Evolutionary conservation across 192 early-diverging fungal genomes (phyloP), one percentile per base, ranked within the genome.

Genomic region (Backusella sp.): DNA sequence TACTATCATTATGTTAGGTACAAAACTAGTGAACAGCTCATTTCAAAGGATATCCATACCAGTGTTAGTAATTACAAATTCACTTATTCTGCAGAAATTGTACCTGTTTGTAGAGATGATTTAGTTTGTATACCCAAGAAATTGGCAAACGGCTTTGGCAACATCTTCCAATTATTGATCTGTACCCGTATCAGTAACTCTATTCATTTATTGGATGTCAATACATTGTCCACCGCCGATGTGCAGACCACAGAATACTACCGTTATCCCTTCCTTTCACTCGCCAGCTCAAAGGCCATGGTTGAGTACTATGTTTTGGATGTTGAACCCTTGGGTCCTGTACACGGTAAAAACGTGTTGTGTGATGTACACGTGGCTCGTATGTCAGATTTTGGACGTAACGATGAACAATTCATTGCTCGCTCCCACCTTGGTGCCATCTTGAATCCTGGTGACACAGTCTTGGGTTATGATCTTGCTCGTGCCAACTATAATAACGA

Each of bases 21-120:
- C 75, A 98, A 98, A 86, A 86, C 91, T 30, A 96, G 95, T 39
- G 96, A 98, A 86, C 95, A 97, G 83, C 84, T 99, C 39, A 96
- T 99, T 72, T 99, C 98, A 6, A 92, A 92, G 74, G 98, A 99
- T 84, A 94, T 95, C 68, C 98, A 97, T 79, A 91, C 81, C 34
- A 90, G 92, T 66, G 96, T 94, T 8, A 92, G 93, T 69, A 97
- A 96, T 83, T 98, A 93, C 91, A 97, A 97, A 83, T 99, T 96
- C 82, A 93, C 95, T 37, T 98, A 97, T 81, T 97, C 97, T 19
- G 90, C 96, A 12, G 98, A 99, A 84, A 85, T 99, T 75, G 93
- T 95, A 66, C 98, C 98, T 37, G 89, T 99, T 52, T 99, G 98
- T 86, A 95, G 93, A 84, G 98, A 99, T 82, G 98, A 99, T 85